These are phyloP conservation scores for Globisporangium cylindrosporum DNA, from an alignment of 352 stramenopile genomes.

Conservation along the genomic window DNA sequence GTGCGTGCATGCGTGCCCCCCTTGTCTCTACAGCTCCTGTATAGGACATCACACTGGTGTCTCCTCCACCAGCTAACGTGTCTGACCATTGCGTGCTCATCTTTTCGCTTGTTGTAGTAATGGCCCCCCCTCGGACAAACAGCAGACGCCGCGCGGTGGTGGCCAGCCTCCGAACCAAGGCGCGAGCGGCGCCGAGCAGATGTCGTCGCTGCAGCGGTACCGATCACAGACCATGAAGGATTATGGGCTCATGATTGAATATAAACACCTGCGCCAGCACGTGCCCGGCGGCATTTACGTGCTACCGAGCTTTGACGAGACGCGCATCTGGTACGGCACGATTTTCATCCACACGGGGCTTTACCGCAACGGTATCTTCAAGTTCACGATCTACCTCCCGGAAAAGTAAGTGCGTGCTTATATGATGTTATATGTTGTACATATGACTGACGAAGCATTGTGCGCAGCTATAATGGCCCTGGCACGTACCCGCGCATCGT, in stretches of 20 bases:
- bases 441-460: slow-evolving; percentile 12
- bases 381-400: slow-evolving; percentile 91
- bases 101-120: neutral
- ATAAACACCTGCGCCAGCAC: slow-evolving; percentile 95
- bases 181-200: slow-evolving; percentile 36
- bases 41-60: neutral
- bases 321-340: slow-evolving; percentile 92
- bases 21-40: neutral
- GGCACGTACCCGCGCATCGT: slow-evolving; percentile 91
- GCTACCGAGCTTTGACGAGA: slow-evolving; percentile 90
- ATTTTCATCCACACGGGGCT: slow-evolving; percentile 96
- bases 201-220: slow-evolving; percentile 84
- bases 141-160: slow-evolving; percentile 6
- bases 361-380: slow-evolving; percentile 97
- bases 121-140: neutral
- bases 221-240: slow-evolving; percentile 89
- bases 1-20: slow-evolving; percentile 22
- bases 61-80: neutral
- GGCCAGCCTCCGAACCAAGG: slow-evolving; percentile 16
- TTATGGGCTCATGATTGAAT: slow-evolving; percentile 97
- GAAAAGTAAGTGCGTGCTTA: slow-evolving; percentile 38
- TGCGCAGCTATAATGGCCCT: slow-evolving; percentile 90
- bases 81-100: neutral
- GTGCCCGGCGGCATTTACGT: slow-evolving; percentile 95
- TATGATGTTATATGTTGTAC: neutral